Evolutionary conservation across 192 early-diverging fungal genomes (phyloP).

Genomic region (Entomortierella parvispora): DNA sequence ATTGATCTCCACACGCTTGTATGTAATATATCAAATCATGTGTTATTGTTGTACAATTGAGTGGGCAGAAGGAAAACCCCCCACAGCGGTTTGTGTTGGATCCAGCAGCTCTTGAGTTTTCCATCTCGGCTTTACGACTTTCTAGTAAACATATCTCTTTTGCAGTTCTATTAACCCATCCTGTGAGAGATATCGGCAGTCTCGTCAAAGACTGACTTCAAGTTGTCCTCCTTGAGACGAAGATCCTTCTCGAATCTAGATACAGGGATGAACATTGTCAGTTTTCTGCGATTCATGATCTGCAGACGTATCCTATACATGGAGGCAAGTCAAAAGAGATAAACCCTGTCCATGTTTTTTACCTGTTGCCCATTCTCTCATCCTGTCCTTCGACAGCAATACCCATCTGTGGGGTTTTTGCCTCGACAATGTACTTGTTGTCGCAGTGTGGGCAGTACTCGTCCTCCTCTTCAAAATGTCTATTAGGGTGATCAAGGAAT

Average conservation of each 20-base stretch:
- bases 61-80: neutral
- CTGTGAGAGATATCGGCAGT: conserved; percentile 36
- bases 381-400: conserved; percentile 96
- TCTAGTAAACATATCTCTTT: too few relatives aligned
- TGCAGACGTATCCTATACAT: too few relatives aligned
- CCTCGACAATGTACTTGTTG: conserved; percentile 96
- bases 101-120: too few relatives aligned
- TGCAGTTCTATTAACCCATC: conserved; percentile 38
- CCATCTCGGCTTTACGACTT: too few relatives aligned
- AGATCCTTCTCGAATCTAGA: conserved; percentile 51
- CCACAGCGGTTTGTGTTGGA: neutral
- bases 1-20: too few relatives aligned
- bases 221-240: conserved; percentile 39
- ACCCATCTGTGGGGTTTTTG: conserved; percentile 85
- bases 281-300: neutral
- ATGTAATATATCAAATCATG: too few relatives aligned
- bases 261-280: neutral
- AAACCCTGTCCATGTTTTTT: neutral
- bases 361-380: conserved; percentile 77
- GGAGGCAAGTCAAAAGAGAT: too few relatives aligned
- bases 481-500: conserved; percentile 21
- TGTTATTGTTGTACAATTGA: conserved; percentile 3
- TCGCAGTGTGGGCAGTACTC: conserved; percentile 99
- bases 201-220: conserved; percentile 39
- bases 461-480: conserved; percentile 92